phyloP scores from a whole-genome alignment of 257 asterid species.

The Lithospermum erythrorhizon region DNA sequence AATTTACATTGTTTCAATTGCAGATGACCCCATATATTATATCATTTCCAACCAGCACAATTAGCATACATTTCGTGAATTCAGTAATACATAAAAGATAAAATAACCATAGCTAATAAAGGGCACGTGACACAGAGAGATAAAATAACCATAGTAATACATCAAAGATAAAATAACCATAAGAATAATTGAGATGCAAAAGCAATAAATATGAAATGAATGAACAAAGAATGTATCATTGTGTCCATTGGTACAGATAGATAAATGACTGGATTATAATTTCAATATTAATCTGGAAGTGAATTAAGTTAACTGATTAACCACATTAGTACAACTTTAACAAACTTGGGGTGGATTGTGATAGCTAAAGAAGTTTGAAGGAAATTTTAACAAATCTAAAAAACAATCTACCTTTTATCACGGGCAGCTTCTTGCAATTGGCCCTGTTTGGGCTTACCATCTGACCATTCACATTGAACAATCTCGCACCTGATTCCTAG shows the following conservation, averaged over 20 bases:
- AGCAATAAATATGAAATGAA: background rate
- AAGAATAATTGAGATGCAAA: background rate
- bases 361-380: background rate
- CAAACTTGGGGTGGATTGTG: background rate
- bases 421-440: conserved; percentile 93
- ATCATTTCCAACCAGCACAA: background rate
- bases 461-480: conserved; percentile 68
- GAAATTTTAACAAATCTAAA: background rate
- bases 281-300: no score
- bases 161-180: background rate
- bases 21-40: background rate
- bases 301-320: background rate
- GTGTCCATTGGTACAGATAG: background rate
- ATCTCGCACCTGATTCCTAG: conserved; percentile 82
- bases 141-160: background rate
- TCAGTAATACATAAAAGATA: background rate
- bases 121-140: no score
- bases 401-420: conserved; percentile 45
- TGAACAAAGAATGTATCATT: background rate
- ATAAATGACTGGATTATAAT: background rate
- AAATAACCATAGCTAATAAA: background rate
- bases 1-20: background rate
- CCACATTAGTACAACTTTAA: background rate
- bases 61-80: background rate
- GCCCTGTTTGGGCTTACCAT: conserved; percentile 69